Evolutionary conservation across 805 yeast species (phyloP).

Genomic region (Myxozyma vanderwaltii): DNA sequence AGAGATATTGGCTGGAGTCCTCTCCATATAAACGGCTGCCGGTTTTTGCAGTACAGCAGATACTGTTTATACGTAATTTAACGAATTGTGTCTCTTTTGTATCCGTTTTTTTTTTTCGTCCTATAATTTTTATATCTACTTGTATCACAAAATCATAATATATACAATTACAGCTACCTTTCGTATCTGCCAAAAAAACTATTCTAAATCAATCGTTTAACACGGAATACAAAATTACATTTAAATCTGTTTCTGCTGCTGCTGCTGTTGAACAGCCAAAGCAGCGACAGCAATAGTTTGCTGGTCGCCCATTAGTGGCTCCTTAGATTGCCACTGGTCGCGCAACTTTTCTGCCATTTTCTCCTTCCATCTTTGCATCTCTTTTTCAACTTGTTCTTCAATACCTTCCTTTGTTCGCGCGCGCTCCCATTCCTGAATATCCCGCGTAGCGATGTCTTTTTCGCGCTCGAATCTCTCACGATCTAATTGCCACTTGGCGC

Average conservation of each 20-base stretch:
- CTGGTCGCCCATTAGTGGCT: constrained; percentile 5
- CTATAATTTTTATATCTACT: neutral
- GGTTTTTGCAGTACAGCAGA: neutral
- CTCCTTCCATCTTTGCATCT: constrained; percentile 28
- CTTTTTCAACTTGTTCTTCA: constrained; percentile 23
- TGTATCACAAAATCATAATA: neutral
- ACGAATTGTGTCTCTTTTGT: neutral
- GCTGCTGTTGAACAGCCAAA: constrained; percentile 12
- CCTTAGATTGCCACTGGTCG: constrained; percentile 18
- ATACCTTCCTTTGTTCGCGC: constrained; percentile 30
- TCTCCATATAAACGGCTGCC: neutral
- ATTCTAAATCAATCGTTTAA: no score
- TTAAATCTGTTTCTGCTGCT: neutral
- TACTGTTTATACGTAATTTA: constrained; percentile 7
- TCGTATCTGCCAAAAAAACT: neutral
- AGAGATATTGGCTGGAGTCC: neutral
- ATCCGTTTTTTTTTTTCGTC: no score
- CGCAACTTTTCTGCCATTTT: constrained; percentile 21
- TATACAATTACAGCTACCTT: neutral
- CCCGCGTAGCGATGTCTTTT: constrained; percentile 10
- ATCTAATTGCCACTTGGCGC: constrained; percentile 26
- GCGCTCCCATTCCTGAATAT: constrained; percentile 23
- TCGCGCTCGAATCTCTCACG: constrained; percentile 30
- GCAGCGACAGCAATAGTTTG: constrained; percentile 25
- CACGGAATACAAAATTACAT: neutral